Conservation (phyloP, 2,329 filamentous ascomycete species). For the Nothomitra cinnamomea region DNA sequence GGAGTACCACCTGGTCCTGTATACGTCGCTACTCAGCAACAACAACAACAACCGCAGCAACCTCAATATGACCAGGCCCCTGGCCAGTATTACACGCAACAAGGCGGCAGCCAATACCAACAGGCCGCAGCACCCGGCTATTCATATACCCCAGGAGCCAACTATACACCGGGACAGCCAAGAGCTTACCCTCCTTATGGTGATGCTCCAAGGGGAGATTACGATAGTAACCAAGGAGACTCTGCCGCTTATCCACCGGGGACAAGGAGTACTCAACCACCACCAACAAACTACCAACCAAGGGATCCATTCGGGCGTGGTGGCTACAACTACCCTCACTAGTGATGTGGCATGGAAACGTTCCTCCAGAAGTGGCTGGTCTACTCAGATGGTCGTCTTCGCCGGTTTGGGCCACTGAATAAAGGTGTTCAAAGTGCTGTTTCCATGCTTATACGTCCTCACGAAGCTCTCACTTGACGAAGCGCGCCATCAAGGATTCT, state of each 20-base stretch:
- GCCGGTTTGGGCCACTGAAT: background rate
- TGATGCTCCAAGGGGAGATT: background rate
- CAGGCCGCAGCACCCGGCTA: background rate
- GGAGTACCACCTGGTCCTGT: background rate
- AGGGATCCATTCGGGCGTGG: conserved; percentile 3
- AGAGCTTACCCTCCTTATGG: background rate
- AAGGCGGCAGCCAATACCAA: too few relatives aligned
- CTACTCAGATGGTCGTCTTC: background rate
- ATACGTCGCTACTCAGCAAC: background rate
- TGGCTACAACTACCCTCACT: conserved; percentile 1
- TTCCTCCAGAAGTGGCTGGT: background rate
- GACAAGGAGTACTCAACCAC: background rate
- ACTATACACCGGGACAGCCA: background rate
- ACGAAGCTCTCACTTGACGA: background rate
- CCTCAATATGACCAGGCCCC: background rate
- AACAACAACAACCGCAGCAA: background rate
- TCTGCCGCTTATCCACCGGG: background rate
- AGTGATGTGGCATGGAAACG: background rate
- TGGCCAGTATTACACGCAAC: background rate
- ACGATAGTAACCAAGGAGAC: background rate
- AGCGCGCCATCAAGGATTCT: background rate
- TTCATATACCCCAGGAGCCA: background rate
- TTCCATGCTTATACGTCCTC: conserved; percentile 4
- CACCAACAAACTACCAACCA: background rate
- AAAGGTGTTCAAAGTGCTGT: background rate